phyloP scores from a whole-genome alignment of 2,329 filamentous ascomycete genomes.

The Incumbomyces lentus region DNA sequence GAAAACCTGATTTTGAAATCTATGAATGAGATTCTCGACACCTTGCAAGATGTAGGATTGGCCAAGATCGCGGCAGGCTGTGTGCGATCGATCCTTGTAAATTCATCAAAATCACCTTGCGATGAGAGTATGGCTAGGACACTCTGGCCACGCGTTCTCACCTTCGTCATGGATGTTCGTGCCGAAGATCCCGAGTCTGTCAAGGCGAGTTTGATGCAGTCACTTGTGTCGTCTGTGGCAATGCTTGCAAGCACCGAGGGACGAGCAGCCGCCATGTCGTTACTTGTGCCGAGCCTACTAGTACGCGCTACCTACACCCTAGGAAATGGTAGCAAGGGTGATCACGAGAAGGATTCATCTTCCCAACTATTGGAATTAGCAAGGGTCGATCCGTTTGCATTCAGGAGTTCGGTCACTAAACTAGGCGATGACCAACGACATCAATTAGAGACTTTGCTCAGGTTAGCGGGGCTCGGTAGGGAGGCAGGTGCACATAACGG shows the following conservation, averaged over 20 bases:
- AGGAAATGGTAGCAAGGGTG: conserved; percentile 25
- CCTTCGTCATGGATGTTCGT: conserved; percentile 57
- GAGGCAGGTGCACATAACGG: conserved; percentile 15
- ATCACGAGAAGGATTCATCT: conserved; percentile 62
- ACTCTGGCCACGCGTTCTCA: conserved; percentile 63
- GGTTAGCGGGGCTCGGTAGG: conserved; percentile 46
- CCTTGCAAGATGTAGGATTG: conserved; percentile 50
- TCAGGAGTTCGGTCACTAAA: conserved; percentile 61
- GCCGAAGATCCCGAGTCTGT: conserved; percentile 72
- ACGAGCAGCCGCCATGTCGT: conserved; percentile 49
- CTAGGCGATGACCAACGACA: conserved; percentile 61
- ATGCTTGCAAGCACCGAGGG: conserved; percentile 21
- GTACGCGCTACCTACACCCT: conserved; percentile 58
- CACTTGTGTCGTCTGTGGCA: conserved; percentile 60
- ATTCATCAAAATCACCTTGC: conserved; percentile 46
- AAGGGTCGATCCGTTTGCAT: conserved; percentile 59
- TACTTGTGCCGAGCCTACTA: conserved; percentile 69
- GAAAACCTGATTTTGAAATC: conserved; percentile 68
- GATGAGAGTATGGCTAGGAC: conserved; percentile 65
- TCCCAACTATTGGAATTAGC: conserved; percentile 70
- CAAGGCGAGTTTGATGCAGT: conserved; percentile 59
- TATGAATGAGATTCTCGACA: conserved; percentile 73
- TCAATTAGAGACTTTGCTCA: conserved; percentile 73
- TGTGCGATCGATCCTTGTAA: conserved; percentile 71
- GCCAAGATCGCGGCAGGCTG: conserved; percentile 86